Percentiles rank a stretch among this genome's conserved stretches.
Conservation (phyloP, 1,139 yeast genomes). For the Saccharomyces hybrid region DNA sequence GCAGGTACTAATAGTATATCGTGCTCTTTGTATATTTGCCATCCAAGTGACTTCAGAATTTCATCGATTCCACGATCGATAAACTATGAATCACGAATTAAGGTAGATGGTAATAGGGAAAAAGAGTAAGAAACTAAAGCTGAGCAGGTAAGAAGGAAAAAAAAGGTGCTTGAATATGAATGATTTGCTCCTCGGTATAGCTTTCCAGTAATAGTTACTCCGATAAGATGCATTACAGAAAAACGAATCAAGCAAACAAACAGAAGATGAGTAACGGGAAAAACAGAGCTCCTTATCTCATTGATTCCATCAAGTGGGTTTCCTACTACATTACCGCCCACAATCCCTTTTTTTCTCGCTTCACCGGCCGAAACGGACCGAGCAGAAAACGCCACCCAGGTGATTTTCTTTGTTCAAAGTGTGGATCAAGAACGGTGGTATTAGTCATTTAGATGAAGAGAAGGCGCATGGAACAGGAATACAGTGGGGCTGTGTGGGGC, state of each 20-base stretch:
- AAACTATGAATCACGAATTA: not conserved
- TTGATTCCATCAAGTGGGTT: not conserved
- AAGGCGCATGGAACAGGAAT: no score
- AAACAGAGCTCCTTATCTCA: not conserved
- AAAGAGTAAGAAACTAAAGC: not conserved
- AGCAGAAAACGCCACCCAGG: conserved; percentile 1
- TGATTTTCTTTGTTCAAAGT: not conserved
- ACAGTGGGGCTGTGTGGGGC: not conserved
- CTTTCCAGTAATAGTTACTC: not conserved
- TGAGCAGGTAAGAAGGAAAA: not conserved
- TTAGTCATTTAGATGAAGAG: not conserved
- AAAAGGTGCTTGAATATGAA: not conserved
- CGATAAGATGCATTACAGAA: not conserved
- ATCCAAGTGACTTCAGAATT: not conserved
- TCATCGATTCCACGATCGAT: not conserved
- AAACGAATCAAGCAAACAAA: not conserved
- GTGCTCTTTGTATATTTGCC: no score
- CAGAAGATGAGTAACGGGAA: not conserved
- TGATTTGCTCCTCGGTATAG: not conserved
- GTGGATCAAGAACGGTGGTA: not conserved
- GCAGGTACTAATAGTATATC: not conserved
- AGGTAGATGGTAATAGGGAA: not conserved
- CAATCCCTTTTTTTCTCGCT: not conserved
- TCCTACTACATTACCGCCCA: not conserved
- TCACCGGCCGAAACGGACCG: not conserved